Base-by-base conservation (phyloP, 2,329 filamentous ascomycete genomes). In the Pezicula neosporulosa region DNA sequence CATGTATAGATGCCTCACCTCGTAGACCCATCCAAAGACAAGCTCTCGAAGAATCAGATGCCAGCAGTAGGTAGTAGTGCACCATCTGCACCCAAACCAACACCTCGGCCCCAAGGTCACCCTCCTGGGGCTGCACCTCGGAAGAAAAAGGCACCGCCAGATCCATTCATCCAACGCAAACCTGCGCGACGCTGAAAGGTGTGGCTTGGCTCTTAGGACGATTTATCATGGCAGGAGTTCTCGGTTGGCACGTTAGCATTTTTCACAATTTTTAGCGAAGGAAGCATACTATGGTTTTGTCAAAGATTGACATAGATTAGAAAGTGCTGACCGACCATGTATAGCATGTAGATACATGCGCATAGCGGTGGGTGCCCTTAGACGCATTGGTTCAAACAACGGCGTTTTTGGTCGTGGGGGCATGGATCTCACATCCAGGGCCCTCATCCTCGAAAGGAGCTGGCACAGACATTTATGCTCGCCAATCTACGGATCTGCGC, bases 141-240 rank as follows among this genome's bases (percentile, higher is more conserved):
- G 18, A 33, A 33, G 30, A 58, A 51, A 45, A 58, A 55, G 28
- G 48, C 52, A 30, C 54, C 56, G 9, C 48, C 48, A 3, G 56
- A 58, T 45, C 56, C 56, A 15, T 58, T 58, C 42, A 58, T 58
- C 44, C 49, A 53, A 33, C 51, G 52, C 7, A 58, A 56, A 52
- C 50, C 47, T 24, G 24, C 24, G 38, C 46, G 48, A 41, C 19
- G 42, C n/a, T 27, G 42, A 44, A 44, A 10, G 30, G 30, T 33
- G 30, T 33, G 12, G 3, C 9, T 33, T 33, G 42, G n/a, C n/a
- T 6, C n/a, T 16, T 28, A 19, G 42, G 9, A 5, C 21, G 19
- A 16, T 21, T 24, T 12, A 28, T 16, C 42, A 44, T 21, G 16
- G 42, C 21, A 13, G 12, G 12, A 24, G 19, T 12, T 15, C 16